phyloP scores from a whole-genome alignment of 345 rosid species.

The Brassica incana region DNA sequence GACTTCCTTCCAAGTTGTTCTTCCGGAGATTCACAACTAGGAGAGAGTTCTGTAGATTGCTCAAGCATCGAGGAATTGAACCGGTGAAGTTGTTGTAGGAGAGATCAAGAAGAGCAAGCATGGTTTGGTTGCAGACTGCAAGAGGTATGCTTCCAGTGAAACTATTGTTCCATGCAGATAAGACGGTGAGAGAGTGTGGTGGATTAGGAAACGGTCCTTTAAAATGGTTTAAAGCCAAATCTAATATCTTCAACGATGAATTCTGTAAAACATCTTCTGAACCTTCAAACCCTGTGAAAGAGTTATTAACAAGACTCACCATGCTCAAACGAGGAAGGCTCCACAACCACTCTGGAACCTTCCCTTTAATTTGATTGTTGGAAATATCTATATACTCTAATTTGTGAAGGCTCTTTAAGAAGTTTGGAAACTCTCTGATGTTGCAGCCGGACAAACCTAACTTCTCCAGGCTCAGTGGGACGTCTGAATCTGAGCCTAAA shows the following conservation, averaged over 20 bases:
- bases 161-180: background rate
- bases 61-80: slow-evolving; percentile 6
- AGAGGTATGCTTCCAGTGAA: slow-evolving; percentile 14
- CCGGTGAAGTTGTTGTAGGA: slow-evolving; percentile 23
- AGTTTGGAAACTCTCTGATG: slow-evolving; percentile 1
- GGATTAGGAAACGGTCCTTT: background rate
- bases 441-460: background rate
- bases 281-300: background rate
- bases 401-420: background rate
- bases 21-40: slow-evolving; percentile 9
- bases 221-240: background rate
- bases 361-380: background rate
- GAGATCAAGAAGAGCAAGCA: background rate
- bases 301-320: background rate
- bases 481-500: background rate
- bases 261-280: background rate
- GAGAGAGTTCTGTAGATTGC: background rate
- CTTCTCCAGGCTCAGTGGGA: background rate
- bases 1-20: slow-evolving; percentile 26
- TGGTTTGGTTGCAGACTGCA: background rate
- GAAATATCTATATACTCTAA: background rate
- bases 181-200: background rate
- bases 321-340: background rate
- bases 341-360: slow-evolving; percentile 8
- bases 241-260: background rate